Evolutionary conservation across 306 rosid species (phyloP).

Genomic region (Neltuma alba): DNA sequence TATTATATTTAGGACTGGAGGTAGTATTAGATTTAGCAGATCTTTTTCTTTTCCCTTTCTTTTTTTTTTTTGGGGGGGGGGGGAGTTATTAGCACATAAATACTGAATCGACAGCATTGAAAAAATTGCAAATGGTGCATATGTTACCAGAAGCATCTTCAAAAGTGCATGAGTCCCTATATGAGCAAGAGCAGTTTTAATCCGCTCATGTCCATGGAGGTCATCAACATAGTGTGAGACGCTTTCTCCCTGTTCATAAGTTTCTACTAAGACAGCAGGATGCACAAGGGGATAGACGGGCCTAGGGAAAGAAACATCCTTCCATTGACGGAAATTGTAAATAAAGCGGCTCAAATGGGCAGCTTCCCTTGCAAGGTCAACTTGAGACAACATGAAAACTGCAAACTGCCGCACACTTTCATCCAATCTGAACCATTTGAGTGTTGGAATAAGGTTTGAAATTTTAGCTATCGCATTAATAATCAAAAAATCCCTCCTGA

Average conservation of each 20-base stretch:
- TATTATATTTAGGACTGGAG: too few species aligned
- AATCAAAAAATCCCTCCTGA: conserved; percentile 91
- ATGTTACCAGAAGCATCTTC: conserved; percentile 97
- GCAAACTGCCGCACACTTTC: conserved; percentile 99
- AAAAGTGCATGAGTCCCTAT: conserved; percentile 97
- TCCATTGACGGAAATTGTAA: conserved; percentile 94
- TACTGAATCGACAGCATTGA: conserved; percentile 22
- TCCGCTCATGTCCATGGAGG: conserved; percentile 76
- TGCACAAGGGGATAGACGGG: conserved; percentile 98
- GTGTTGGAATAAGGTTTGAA: conserved; percentile 79
- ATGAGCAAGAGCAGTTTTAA: conserved; percentile 92
- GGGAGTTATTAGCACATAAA: conserved; percentile 2
- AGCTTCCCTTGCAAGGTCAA: conserved; percentile 99
- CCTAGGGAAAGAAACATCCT: conserved; percentile 95
- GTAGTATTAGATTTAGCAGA: conserved; percentile 14
- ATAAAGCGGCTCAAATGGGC: conserved; percentile 96
- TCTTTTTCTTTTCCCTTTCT: background rate
- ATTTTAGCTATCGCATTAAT: conserved; percentile 75
- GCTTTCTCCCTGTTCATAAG: conserved; percentile 92
- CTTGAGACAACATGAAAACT: conserved; percentile 99
- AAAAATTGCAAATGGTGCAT: conserved; percentile 14
- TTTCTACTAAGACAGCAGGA: conserved; percentile 97
- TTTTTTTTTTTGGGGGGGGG: background rate
- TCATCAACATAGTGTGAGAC: conserved; percentile 87
- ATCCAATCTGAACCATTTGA: conserved; percentile 94